A percentile compares a stretch with the other conserved stretches of the same genome.
Conservation (phyloP, 2,329 filamentous ascomycete genomes). For the Ophiocordyceps polyrhachis-furcata region DNA sequence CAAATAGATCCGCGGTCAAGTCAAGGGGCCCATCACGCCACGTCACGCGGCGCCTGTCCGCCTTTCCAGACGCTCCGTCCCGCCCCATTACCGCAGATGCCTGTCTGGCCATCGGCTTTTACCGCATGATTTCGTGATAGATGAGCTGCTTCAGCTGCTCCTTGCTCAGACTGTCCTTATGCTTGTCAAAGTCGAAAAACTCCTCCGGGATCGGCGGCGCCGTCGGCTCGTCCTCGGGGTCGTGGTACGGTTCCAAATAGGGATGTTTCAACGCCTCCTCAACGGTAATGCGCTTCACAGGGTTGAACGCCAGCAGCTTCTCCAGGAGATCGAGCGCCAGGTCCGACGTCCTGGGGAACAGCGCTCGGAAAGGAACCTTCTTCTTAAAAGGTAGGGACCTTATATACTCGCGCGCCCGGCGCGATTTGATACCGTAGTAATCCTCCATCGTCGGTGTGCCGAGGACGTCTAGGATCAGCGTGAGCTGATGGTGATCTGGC, state of each 20-base stretch:
- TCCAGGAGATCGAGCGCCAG: conserved; percentile 84
- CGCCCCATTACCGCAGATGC: background rate
- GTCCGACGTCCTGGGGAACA: conserved; percentile 99
- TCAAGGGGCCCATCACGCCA: background rate
- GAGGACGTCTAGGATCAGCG: conserved; percentile 88
- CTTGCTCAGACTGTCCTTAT: conserved; percentile 97
- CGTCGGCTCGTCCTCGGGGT: conserved; percentile 94
- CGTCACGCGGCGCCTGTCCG: background rate
- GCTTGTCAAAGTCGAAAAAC: conserved; percentile 99
- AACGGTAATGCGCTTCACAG: conserved; percentile 94
- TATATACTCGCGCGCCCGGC: conserved; percentile 93
- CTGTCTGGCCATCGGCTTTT: conserved; percentile 2
- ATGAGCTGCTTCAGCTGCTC: conserved; percentile 96
- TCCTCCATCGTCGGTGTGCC: conserved; percentile 99
- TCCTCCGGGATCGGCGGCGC: conserved; percentile 93
- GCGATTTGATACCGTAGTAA: conserved; percentile 99
- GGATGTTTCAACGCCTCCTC: conserved; percentile 95
- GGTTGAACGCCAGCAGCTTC: conserved; percentile 94
- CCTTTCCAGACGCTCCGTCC: background rate
- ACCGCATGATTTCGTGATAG: conserved; percentile 85
- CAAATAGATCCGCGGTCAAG: background rate
- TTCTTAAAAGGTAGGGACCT: conserved; percentile 97
- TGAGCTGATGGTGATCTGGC: conserved; percentile 89
- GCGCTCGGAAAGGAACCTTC: conserved; percentile 92
- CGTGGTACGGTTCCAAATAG: conserved; percentile 96